Evolutionary conservation across 108 stramenopile genomes (phyloP), one percentile per base, ranked within the genome.

Genomic region (Nannochloropsis gaditana): DNA sequence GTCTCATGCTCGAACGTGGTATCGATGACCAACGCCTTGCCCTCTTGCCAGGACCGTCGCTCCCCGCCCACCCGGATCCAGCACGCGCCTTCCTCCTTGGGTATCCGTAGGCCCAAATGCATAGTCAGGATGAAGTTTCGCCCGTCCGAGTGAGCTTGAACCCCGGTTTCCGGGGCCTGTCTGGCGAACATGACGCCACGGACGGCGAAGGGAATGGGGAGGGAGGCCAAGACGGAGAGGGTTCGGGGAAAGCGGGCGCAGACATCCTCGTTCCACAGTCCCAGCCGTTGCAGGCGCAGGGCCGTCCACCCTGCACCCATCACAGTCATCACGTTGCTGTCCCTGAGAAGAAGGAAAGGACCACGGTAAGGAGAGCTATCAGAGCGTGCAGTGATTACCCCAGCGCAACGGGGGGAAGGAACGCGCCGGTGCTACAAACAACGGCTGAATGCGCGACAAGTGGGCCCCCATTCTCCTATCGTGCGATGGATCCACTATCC

Each of bases 231-330:
- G 19, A 85, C 79, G 42, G 79, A 31, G 81, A 94, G 94, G 11
- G 94, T 97, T 85, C 92, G 86, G 8, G 96, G 95, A 84, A 96
- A 96, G 31, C 90, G 84, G 42, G 93, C 90, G 84, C 95, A 94
- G 86, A 94, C 96, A 45, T 93, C 94, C 41, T 86, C 89, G 83
- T 94, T 95, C 96, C 96, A 97, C 42, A 93, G 93, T 21, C 96
- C 96, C 10, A 97, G 91, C 44, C 96, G 92, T 88, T 95, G 95
- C 59, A 95, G 86, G 31, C 96, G 91, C 82, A 96, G 91, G 21
- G 95, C 95, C 11, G 93, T 93, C 96, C 96, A 97, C 44, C 96
- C 95, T 21, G 80, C 85, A 43, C 96, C 96, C 96, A 96, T 96
- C 50, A 96, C 92, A 83, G 84, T 44, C 84, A 84, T 88, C 43